These are phyloP conservation scores for Sporothrix mexicana DNA, from an alignment of 2,329 filamentous ascomycete genomes.

Conservation along the genomic window DNA sequence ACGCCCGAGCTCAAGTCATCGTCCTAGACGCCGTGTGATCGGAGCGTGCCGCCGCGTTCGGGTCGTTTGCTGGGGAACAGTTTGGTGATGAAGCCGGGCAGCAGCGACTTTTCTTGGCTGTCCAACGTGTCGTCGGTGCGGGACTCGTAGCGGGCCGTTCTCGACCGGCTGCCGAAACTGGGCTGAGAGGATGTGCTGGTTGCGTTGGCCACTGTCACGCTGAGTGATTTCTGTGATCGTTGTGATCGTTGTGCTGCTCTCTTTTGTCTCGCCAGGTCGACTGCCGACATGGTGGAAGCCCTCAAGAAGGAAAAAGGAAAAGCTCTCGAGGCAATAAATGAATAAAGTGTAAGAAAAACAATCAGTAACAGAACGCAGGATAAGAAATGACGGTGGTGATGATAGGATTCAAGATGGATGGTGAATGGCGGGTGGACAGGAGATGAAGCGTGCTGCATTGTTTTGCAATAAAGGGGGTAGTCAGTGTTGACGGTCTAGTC, in stretches of 20 bases:
- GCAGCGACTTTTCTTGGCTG: constrained; percentile 10
- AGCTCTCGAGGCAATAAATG: not conserved
- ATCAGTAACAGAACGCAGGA: not conserved
- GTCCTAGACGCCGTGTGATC: constrained; percentile 40
- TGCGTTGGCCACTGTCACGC: not conserved
- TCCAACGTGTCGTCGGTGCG: not conserved
- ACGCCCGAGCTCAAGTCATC: not conserved
- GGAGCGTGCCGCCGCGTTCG: constrained; percentile 57
- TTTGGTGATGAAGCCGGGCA: constrained; percentile 47
- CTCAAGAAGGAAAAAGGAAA: too few relatives aligned
- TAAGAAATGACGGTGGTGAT: not conserved
- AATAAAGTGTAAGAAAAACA: not conserved
- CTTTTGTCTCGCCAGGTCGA: constrained; percentile 3
- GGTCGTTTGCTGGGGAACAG: constrained; percentile 57
- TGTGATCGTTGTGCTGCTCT: not conserved
- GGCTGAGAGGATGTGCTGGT: not conserved
- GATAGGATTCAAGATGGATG: not conserved
- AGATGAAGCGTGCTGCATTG: not conserved
- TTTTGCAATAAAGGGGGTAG: not conserved
- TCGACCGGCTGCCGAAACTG: not conserved
- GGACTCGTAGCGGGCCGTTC: not conserved
- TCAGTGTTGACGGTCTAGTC: not conserved
- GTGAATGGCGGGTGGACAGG: not conserved
- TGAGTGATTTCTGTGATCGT: not conserved
- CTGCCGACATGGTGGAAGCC: not conserved